Percentiles rank a stretch among this genome's conserved stretches.
Evolutionary conservation across 495 filamentous ascomycete genomes (phyloP).

Genomic region (Pseudevernia furfuracea): DNA sequence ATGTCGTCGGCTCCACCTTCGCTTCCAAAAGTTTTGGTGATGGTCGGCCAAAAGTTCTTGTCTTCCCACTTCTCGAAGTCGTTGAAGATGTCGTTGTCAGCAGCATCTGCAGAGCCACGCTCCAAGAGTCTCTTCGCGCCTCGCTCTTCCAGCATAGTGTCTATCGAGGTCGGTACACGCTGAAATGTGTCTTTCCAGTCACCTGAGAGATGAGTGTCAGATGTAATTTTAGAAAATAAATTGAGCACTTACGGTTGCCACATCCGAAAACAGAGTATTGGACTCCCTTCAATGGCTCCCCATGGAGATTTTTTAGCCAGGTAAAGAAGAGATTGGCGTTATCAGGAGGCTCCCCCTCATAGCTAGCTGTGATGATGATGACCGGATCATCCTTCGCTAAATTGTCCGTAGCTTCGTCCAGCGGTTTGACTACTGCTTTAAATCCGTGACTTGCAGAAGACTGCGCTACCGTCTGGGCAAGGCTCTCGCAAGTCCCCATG

Average conservation of each 20-base stretch:
- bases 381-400: conserved; percentile 56
- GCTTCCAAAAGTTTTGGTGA: conserved; percentile 5
- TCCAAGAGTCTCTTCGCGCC: conserved; percentile 49
- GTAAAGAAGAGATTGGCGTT: conserved; percentile 63
- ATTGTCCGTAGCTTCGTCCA: conserved; percentile 56
- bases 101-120: conserved; percentile 54
- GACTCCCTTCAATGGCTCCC: conserved; percentile 42
- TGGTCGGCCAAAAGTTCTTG: conserved; percentile 5
- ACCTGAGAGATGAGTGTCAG: conserved; percentile 1
- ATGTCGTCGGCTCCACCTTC: not conserved
- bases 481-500: conserved; percentile 64
- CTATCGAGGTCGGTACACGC: conserved; percentile 56
- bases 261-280: conserved; percentile 61
- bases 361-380: conserved; percentile 61
- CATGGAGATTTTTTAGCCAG: conserved; percentile 54
- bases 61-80: conserved; percentile 69
- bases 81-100: conserved; percentile 56
- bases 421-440: conserved; percentile 43
- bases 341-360: conserved; percentile 68
- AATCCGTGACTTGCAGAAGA: conserved; percentile 54
- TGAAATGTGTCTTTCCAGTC: conserved; percentile 72
- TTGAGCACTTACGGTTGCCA: conserved; percentile 41
- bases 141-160: conserved; percentile 42
- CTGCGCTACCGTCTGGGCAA: conserved; percentile 55
- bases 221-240: not conserved